Conservation (phyloP, 1,139 yeast genomes). For the Scheffersomyces quercinus region DNA sequence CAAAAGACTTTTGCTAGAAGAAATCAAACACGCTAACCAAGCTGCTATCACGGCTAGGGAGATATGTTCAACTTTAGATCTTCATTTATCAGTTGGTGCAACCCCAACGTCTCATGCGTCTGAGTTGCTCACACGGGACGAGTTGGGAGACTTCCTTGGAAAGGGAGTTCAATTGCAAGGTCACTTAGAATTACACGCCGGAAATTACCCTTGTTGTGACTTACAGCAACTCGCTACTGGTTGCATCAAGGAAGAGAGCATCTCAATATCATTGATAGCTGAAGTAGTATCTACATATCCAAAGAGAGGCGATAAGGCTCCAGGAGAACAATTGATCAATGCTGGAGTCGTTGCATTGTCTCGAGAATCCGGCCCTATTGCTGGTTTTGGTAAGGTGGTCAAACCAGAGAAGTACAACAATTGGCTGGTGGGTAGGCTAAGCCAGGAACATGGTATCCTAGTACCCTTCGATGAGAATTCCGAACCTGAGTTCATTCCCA, state of each 20-base stretch:
- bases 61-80: slow-evolving; percentile 25
- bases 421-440: slow-evolving; percentile 59
- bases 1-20: slow-evolving; percentile 48
- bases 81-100: slow-evolving; percentile 68
- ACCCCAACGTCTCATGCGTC: slow-evolving; percentile 80
- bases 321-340: slow-evolving; percentile 67
- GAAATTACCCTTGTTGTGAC: slow-evolving; percentile 72
- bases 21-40: slow-evolving; percentile 53
- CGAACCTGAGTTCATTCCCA: slow-evolving; percentile 39
- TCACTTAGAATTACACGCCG: slow-evolving; percentile 71
- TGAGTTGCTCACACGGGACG: slow-evolving; percentile 24
- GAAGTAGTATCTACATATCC: slow-evolving; percentile 66
- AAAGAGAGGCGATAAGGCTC: slow-evolving; percentile 41
- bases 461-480: slow-evolving; percentile 29
- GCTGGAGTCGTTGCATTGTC: slow-evolving; percentile 75
- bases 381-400: slow-evolving; percentile 50
- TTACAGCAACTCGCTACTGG: slow-evolving; percentile 74
- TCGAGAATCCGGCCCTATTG: slow-evolving; percentile 56
- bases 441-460: slow-evolving; percentile 68
- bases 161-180: slow-evolving; percentile 36
- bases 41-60: slow-evolving; percentile 49
- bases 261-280: slow-evolving; percentile 61
- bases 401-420: slow-evolving; percentile 38
- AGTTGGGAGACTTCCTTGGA: slow-evolving; percentile 20
- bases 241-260: slow-evolving; percentile 46